Conservation (phyloP, 768 basidiomycete genomes). For the Mycena latifolia region DNA sequence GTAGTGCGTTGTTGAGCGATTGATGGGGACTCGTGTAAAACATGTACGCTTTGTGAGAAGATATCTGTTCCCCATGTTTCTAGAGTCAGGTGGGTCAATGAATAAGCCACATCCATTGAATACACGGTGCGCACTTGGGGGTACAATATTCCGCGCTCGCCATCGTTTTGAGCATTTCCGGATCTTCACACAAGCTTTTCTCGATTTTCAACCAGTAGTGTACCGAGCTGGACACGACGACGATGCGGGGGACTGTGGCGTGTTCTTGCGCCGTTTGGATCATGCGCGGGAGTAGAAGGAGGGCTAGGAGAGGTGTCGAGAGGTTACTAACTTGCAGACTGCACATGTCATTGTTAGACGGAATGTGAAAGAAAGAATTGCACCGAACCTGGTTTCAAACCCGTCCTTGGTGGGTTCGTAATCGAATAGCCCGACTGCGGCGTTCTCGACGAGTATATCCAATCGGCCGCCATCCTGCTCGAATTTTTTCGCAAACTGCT, state of each 20-base stretch:
- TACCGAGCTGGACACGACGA: slow-evolving; percentile 41
- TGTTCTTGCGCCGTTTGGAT: slow-evolving; percentile 33
- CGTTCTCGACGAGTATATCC: slow-evolving; percentile 30
- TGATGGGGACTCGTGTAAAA: background rate
- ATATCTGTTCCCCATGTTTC: slow-evolving; percentile 11
- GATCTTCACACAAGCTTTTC: background rate
- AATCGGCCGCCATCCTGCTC: slow-evolving; percentile 23
- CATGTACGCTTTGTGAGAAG: slow-evolving; percentile 28
- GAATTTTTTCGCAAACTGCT: slow-evolving; percentile 43
- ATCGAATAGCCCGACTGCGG: slow-evolving; percentile 1
- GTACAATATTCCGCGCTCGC: slow-evolving; percentile 35
- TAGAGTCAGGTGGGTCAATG: background rate
- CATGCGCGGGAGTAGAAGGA: slow-evolving; percentile 45
- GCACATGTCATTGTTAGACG: background rate
- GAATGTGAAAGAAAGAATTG: background rate
- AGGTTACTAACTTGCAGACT: slow-evolving; percentile 50
- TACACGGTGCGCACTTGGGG: background rate
- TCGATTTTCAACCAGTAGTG: slow-evolving; percentile 30
- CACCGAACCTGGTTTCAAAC: slow-evolving; percentile 11
- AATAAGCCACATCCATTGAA: background rate
- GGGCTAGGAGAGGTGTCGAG: slow-evolving; percentile 41
- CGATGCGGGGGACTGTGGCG: slow-evolving; percentile 28
- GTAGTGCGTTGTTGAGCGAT: background rate
- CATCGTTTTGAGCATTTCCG: slow-evolving; percentile 34
- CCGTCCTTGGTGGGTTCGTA: slow-evolving; percentile 19